phyloP scores from a whole-genome alignment of 78 protist species.

The Dictyostelium discoideum region DNA sequence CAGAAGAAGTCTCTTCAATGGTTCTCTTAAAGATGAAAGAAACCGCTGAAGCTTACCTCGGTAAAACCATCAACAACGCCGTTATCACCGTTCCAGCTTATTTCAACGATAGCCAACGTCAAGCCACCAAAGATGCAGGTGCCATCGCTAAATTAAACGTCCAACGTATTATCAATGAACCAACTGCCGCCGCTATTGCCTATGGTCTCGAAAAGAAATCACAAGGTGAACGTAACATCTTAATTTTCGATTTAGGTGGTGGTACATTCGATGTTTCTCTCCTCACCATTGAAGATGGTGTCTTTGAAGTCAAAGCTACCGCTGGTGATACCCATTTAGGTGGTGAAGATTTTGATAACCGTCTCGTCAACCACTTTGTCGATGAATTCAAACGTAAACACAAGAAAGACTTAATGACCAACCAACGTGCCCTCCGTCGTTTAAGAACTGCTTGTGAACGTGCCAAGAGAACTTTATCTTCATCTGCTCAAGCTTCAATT shows the following conservation, averaged over 20 bases:
- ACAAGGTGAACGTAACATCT: slow-evolving; percentile 89
- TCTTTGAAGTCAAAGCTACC: slow-evolving; percentile 98
- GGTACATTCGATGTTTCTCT: slow-evolving; percentile 98
- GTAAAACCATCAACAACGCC: slow-evolving; percentile 87
- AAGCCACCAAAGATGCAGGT: slow-evolving; percentile 99
- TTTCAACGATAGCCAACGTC: slow-evolving; percentile 98
- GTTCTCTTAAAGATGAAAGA: slow-evolving; percentile 95
- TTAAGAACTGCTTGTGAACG: slow-evolving; percentile 96
- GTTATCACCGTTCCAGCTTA: slow-evolving; percentile 98
- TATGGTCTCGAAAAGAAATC: slow-evolving; percentile 97
- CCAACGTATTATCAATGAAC: slow-evolving; percentile 98
- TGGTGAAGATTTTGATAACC: slow-evolving; percentile 98
- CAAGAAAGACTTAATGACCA: slow-evolving; percentile 87
- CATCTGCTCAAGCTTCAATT: slow-evolving; percentile 86
- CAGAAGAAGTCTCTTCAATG: slow-evolving; percentile 96
- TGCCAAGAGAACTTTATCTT: slow-evolving; percentile 94
- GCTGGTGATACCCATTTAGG: slow-evolving; percentile 99
- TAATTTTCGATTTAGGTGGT: slow-evolving; percentile 99
- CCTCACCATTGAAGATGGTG: slow-evolving; percentile 95
- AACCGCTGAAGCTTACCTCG: slow-evolving; percentile 93
- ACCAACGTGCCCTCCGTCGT: slow-evolving; percentile 90
- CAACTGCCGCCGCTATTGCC: slow-evolving; percentile 99
- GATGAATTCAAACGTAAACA: slow-evolving; percentile 82
- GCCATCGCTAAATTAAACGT: slow-evolving; percentile 95
- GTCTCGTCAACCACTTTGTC: slow-evolving; percentile 93